Base-by-base conservation (phyloP, 345 rosid genomes). In the Erysimum cheiranthoides region DNA sequence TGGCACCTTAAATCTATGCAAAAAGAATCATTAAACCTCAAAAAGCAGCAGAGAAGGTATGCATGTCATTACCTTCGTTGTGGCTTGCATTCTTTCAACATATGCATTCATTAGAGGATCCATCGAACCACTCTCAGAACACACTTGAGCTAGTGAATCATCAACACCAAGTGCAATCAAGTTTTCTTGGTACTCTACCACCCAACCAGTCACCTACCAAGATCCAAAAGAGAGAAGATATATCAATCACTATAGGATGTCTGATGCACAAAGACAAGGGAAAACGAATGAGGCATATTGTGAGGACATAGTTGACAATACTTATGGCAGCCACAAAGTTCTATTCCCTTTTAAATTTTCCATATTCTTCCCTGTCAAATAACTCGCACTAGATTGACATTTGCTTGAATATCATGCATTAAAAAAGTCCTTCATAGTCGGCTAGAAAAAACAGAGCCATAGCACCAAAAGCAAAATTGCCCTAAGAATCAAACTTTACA, bases 71-170 rank as follows among this genome's bases (percentile, higher is more conserved):
- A 96, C 99, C 96, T 78, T 90, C 46, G 94, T 96, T 53, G 99
- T 96, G 63, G 96, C 98, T 86, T 91, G 98, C 97, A 93, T 96
- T 86, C 99, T 83, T 88, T 96, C 97, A 57, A 96, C 92, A 82
- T 96, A 96, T 27, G 98, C 83, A 79, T 96, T 89, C 99, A 96
- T 96, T 69, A 96, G 85, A 73, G 99, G 99, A 83, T 96, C 99
- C 97, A 89, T 87, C 61, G 99, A 86, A 74, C 99, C 99, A 84
- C 99, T 93, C 81, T 96, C 99, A 3, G 99, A 96, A 83, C 98
- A 93, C 79, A 96, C 98, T 91, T 96, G 98, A 68, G 99, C 99
- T 57, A 96, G 90, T 60, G 96, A 81, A 79, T 96, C 99, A 79
- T 96, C 99, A 85, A 96, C 98, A 69, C 99, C 99, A 78, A 96